Conservation (phyloP, 169 alveolate genomes). For the Plasmodium berghei region DNA sequence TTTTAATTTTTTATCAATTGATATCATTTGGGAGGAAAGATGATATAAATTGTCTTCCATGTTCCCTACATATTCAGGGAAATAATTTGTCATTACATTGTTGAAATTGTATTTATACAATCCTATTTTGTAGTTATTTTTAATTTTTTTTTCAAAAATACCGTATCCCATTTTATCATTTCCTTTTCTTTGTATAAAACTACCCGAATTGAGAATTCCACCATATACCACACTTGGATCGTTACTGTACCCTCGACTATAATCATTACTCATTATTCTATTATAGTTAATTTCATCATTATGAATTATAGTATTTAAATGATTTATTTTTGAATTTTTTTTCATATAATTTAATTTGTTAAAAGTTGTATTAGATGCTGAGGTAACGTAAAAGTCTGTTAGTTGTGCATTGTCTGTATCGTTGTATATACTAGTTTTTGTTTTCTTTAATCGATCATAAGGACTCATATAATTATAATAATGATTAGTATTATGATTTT, state of each 20-base stretch:
- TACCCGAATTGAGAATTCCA: neutral
- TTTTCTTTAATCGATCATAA: constrained; percentile 13
- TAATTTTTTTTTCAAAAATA: neutral
- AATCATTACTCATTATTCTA: constrained; percentile 7
- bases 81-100: neutral
- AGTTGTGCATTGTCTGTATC: constrained; percentile 36
- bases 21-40: neutral
- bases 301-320: neutral
- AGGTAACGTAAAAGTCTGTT: constrained; percentile 59
- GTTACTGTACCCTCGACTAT: neutral
- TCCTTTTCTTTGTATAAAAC: neutral
- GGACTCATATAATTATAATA: constrained; percentile 3
- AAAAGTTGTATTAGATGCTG: constrained; percentile 53
- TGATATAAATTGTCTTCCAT: constrained; percentile 3
- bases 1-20: neutral
- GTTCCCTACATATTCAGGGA: constrained; percentile 4
- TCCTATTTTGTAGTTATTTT: constrained; percentile 3
- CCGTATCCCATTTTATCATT: neutral
- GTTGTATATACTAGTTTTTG: constrained; percentile 15
- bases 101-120: constrained; percentile 26
- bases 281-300: neutral
- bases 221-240: neutral
- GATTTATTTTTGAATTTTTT: constrained; percentile 5
- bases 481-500: constrained; percentile 34
- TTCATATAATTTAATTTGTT: constrained; percentile 11